Conservation (phyloP, 805 yeast species). For the Priceomyces haplophilus region DNA sequence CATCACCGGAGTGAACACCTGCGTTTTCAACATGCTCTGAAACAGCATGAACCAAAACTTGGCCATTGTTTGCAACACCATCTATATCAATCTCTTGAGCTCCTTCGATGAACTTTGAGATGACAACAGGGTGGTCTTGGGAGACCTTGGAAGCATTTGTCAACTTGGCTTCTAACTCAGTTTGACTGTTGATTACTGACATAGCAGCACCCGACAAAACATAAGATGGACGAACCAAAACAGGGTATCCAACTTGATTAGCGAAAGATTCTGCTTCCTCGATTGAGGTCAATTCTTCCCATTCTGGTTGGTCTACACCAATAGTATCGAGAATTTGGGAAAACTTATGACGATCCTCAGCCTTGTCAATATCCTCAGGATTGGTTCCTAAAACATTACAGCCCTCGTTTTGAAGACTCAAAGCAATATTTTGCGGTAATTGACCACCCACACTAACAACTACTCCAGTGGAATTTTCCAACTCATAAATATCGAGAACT, state of each 20-base stretch:
- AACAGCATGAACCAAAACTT: slow-evolving; percentile 88
- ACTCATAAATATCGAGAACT: slow-evolving; percentile 94
- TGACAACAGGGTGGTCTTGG: slow-evolving; percentile 95
- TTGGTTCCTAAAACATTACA: slow-evolving; percentile 90
- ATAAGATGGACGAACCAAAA: slow-evolving; percentile 94
- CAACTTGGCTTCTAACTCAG: slow-evolving; percentile 78
- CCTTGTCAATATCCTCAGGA: slow-evolving; percentile 93
- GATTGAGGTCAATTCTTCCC: slow-evolving; percentile 91
- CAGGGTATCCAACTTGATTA: slow-evolving; percentile 85
- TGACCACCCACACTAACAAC: slow-evolving; percentile 98
- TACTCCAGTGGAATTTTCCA: slow-evolving; percentile 85
- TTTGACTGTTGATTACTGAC: slow-evolving; percentile 81
- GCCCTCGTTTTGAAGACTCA: slow-evolving; percentile 72
- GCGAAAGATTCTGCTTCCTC: slow-evolving; percentile 87
- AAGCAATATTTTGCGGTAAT: slow-evolving; percentile 94
- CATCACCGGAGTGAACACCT: slow-evolving; percentile 99
- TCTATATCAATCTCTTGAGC: slow-evolving; percentile 97
- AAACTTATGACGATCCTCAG: slow-evolving; percentile 98
- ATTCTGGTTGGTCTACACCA: slow-evolving; percentile 92
- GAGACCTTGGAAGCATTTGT: slow-evolving; percentile 89
- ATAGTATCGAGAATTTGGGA: slow-evolving; percentile 91
- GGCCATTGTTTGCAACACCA: slow-evolving; percentile 89
- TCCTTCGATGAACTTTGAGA: slow-evolving; percentile 91
- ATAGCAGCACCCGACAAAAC: slow-evolving; percentile 98
- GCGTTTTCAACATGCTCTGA: slow-evolving; percentile 98